A percentile compares a stretch with the other conserved stretches of the same genome.
phyloP scores from a whole-genome alignment of 148 eudicot genomes.

The Mesembryanthemum crystallinum region DNA sequence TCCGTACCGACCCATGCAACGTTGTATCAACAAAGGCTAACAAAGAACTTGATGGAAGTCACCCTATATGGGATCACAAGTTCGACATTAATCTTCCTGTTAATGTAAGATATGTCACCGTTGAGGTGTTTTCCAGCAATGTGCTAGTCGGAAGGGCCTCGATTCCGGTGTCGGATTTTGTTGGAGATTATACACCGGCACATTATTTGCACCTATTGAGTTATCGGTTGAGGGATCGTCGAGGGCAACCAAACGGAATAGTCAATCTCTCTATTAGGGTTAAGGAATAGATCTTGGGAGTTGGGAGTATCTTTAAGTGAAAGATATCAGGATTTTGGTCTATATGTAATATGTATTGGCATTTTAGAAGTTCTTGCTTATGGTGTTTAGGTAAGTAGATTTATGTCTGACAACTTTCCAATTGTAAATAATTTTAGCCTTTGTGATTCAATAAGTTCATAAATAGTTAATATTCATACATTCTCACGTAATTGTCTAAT shows the following conservation, averaged over 20 bases:
- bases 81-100: slow-evolving; percentile 10
- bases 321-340: too few species aligned
- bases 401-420: too few species aligned
- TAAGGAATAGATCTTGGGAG: neutral
- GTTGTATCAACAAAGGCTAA: slow-evolving; percentile 5
- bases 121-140: slow-evolving; percentile 18
- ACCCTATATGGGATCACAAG: slow-evolving; percentile 21
- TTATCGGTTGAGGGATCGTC: slow-evolving; percentile 28
- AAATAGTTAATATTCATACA: too few species aligned
- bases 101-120: slow-evolving; percentile 4
- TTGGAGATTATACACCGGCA: slow-evolving; percentile 15
- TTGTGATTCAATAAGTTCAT: too few species aligned
- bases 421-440: too few species aligned
- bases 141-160: slow-evolving; percentile 13
- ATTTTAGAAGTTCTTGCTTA: too few species aligned
- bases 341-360: neutral
- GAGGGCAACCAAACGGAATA: slow-evolving; percentile 13
- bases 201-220: slow-evolving; percentile 21
- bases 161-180: slow-evolving; percentile 17
- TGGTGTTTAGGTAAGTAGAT: too few species aligned
- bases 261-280: slow-evolving; percentile 30
- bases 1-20: slow-evolving; percentile 10
- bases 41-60: slow-evolving; percentile 18
- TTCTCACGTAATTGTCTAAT: too few species aligned
- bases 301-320: too few species aligned